Percentiles rank a stretch among this genome's conserved stretches.
These are phyloP conservation scores for Inonotus obliquus DNA, from an alignment of 1,284 basidiomycete species.

Conservation along the genomic window DNA sequence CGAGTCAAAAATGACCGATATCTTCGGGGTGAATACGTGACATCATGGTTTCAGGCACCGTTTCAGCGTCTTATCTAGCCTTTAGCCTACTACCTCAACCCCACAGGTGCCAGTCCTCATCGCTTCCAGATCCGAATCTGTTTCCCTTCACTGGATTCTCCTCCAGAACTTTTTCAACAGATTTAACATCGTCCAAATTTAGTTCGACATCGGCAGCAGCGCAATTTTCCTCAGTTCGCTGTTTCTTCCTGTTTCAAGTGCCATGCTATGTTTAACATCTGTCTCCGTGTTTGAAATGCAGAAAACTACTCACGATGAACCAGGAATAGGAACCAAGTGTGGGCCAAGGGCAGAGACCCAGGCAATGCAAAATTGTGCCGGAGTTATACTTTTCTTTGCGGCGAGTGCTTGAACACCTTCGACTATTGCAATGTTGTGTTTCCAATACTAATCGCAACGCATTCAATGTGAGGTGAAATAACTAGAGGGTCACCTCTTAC, in stretches of 20 bases:
- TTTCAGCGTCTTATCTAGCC: background rate
- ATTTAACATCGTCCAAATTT: slow-evolving; percentile 29
- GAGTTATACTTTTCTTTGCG: slow-evolving; percentile 39
- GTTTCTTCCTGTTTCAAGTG: slow-evolving; percentile 24
- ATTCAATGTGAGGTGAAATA: background rate
- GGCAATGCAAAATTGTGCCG: slow-evolving; percentile 54
- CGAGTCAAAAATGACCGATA: too few relatives aligned
- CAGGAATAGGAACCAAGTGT: slow-evolving; percentile 43
- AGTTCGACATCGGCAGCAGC: slow-evolving; percentile 32
- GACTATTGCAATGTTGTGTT: slow-evolving; percentile 50
- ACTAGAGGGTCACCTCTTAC: slow-evolving; percentile 23
- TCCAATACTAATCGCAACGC: slow-evolving; percentile 33
- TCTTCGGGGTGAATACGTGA: too few relatives aligned
- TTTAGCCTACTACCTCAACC: background rate
- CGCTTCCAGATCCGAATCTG: slow-evolving; percentile 5
- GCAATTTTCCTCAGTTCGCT: slow-evolving; percentile 34
- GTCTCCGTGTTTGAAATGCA: background rate
- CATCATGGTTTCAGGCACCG: too few relatives aligned
- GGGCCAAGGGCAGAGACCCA: slow-evolving; percentile 44
- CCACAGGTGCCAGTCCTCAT: slow-evolving; percentile 7
- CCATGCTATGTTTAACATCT: background rate
- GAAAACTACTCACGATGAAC: slow-evolving; percentile 27
- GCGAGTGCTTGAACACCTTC: slow-evolving; percentile 43
- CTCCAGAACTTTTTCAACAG: slow-evolving; percentile 24
- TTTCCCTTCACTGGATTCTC: slow-evolving; percentile 22